Evolutionary conservation across 1,139 yeast genomes (phyloP).

Genomic region (Suhomyces taliae): DNA sequence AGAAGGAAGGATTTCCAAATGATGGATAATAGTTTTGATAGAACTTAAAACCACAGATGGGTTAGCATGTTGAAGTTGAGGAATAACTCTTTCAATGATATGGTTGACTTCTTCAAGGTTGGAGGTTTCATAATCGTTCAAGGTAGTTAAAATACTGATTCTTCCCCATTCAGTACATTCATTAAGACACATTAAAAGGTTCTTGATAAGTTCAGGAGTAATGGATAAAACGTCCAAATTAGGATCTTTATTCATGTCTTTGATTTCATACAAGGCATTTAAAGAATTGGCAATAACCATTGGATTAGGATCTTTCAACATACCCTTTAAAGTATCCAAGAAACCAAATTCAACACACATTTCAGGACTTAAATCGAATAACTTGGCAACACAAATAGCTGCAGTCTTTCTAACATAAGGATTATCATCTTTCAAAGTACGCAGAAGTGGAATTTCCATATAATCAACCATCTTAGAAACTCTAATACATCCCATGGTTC

Average conservation of each 20-base stretch:
- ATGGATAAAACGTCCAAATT: conserved; percentile 40
- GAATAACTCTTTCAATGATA: conserved; percentile 86
- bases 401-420: conserved; percentile 98
- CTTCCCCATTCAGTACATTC: conserved; percentile 99
- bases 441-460: conserved; percentile 83
- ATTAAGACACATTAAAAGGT: conserved; percentile 76
- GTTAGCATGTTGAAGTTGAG: conserved; percentile 96
- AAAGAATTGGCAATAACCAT: conserved; percentile 97
- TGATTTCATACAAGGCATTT: conserved; percentile 80
- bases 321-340: conserved; percentile 61
- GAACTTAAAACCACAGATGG: conserved; percentile 92
- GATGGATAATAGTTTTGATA: conserved; percentile 77
- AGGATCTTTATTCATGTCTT: conserved; percentile 59
- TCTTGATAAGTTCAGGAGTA: conserved; percentile 52
- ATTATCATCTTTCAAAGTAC: conserved; percentile 86
- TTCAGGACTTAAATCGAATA: conserved; percentile 81
- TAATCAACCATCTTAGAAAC: conserved; percentile 95
- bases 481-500: conserved; percentile 98
- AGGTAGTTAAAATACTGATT: conserved; percentile 79
- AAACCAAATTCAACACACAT: conserved; percentile 89
- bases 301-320: conserved; percentile 87
- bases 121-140: conserved; percentile 65
- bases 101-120: conserved; percentile 72
- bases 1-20: conserved; percentile 52
- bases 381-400: conserved; percentile 93